Base-by-base conservation (phyloP, 2,329 filamentous ascomycete species). In the Talaromyces sp. region DNA sequence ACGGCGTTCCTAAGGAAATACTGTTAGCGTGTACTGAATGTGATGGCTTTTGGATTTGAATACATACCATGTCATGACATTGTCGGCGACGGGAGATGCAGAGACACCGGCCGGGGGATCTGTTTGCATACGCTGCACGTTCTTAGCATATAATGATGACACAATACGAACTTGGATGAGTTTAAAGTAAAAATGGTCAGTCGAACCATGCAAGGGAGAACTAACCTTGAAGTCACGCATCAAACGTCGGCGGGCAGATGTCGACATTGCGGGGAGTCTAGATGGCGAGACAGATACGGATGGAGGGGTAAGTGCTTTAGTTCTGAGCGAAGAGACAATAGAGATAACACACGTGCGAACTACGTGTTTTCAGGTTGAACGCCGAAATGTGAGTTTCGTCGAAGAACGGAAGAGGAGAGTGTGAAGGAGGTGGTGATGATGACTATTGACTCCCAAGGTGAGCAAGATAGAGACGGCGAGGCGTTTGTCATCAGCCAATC, bases 151-250 rank as follows among this genome's bases (percentile, higher is more conserved):
- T 43, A 14, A 11, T 45, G 14, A 41, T 41, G 35, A 19, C 41
- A 27, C 6, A n/a, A 22, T 6, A 54, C 14, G 9, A 19, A n/a
- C 16, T n/a, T 31, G 22, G 7, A 50, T 31, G 22, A 47, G 27
- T 52, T 9, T 3, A 6, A 33, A 27, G 22, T 27, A 13, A 9
- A 14, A n/a, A 19, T 10, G 2, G 52, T 41, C 1, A 27, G 45
- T 27, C 31, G 9, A 59, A 59, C 13, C 50, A 43, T 41, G 19
- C 14, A 56, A 24, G n/a, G 49, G 37, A 19, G 41, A 64, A 70
- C 86, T 67, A 79, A 96, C 93, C 90, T 98, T 98, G 87, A 98
- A 98, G 84, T 98, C 95, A 79, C 95, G 91, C 95, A 99, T 98
- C 79, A 99, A 85, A 77, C 95, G 92, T 77, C 95, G 91, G 77